Conservation (phyloP, 2,329 filamentous ascomycete species). For the Aspergillus novofumigatus region DNA sequence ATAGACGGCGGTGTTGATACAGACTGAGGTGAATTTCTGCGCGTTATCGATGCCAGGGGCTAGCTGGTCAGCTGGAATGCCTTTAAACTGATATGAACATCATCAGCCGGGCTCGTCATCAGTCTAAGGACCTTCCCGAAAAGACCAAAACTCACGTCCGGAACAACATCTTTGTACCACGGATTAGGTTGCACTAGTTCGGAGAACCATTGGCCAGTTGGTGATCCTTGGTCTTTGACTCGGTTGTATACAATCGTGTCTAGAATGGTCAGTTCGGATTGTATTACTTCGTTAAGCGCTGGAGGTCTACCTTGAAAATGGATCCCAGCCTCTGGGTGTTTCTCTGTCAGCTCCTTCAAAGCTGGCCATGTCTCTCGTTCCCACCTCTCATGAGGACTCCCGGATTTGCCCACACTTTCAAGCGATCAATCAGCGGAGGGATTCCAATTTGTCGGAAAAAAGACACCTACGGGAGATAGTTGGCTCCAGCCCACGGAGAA, state of each 20-base stretch:
- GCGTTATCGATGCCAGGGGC: conserved; percentile 65
- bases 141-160: conserved; percentile 50
- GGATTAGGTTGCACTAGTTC: conserved; percentile 64
- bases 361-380: conserved; percentile 63
- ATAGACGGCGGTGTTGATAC: conserved; percentile 87
- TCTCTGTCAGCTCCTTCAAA: conserved; percentile 55
- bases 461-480: conserved; percentile 63
- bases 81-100: conserved; percentile 55
- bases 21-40: conserved; percentile 75
- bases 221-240: conserved; percentile 57
- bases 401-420: conserved; percentile 35
- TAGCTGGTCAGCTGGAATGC: conserved; percentile 56
- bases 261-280: conserved; percentile 16
- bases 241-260: conserved; percentile 56
- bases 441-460: background rate
- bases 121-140: background rate
- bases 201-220: conserved; percentile 58
- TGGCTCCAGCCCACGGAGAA: conserved; percentile 84
- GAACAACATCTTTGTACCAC: conserved; percentile 69
- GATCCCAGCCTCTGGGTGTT: conserved; percentile 72
- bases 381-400: conserved; percentile 45
- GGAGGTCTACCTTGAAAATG: conserved; percentile 64
- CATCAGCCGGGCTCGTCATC: background rate
- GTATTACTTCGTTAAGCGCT: background rate
- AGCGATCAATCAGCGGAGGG: conserved; percentile 2